Conservation (phyloP, 768 basidiomycete genomes). For the Amanita inopinata region DNA sequence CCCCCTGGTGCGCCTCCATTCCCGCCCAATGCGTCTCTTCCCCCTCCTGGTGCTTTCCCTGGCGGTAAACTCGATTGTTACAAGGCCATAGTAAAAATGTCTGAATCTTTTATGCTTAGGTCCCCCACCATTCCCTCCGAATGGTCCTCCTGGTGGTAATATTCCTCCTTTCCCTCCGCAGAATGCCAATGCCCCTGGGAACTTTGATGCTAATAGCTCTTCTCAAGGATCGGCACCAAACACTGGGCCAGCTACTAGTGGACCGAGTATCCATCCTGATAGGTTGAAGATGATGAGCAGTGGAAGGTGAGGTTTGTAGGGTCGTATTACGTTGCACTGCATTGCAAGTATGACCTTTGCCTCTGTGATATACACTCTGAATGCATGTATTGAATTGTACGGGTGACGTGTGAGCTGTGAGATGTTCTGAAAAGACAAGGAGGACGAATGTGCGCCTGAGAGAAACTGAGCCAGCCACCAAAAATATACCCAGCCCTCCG, state of each 20-base stretch:
- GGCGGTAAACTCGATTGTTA: slow-evolving; percentile 29
- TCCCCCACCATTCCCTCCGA: slow-evolving; percentile 43
- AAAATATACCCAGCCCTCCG: neutral
- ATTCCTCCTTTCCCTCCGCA: slow-evolving; percentile 39
- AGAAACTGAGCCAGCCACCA: neutral
- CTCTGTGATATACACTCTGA: too few relatives aligned
- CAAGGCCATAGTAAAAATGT: slow-evolving; percentile 7
- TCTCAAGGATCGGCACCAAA: slow-evolving; percentile 21
- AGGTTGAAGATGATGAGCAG: slow-evolving; percentile 68
- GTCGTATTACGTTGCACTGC: slow-evolving; percentile 2
- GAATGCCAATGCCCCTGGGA: slow-evolving; percentile 17
- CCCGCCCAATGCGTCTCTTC: slow-evolving; percentile 49
- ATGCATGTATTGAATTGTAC: too few relatives aligned
- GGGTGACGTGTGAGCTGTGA: neutral
- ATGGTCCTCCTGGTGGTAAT: slow-evolving; percentile 25
- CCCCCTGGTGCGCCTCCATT: slow-evolving; percentile 58
- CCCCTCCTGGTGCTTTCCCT: slow-evolving; percentile 29
- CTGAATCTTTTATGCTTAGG: slow-evolving; percentile 13
- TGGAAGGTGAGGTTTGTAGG: slow-evolving; percentile 15
- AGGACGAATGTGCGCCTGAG: slow-evolving; percentile 15
- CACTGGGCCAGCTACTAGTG: slow-evolving; percentile 21
- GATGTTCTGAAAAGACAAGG: neutral
- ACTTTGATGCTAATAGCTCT: slow-evolving; percentile 24
- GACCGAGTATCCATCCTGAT: slow-evolving; percentile 77
- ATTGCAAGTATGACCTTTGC: too few relatives aligned